Evolutionary conservation across 2,329 filamentous ascomycete species (phyloP), one percentile per base, ranked within the genome.

Genomic region (Diaporthe aspalathi): DNA sequence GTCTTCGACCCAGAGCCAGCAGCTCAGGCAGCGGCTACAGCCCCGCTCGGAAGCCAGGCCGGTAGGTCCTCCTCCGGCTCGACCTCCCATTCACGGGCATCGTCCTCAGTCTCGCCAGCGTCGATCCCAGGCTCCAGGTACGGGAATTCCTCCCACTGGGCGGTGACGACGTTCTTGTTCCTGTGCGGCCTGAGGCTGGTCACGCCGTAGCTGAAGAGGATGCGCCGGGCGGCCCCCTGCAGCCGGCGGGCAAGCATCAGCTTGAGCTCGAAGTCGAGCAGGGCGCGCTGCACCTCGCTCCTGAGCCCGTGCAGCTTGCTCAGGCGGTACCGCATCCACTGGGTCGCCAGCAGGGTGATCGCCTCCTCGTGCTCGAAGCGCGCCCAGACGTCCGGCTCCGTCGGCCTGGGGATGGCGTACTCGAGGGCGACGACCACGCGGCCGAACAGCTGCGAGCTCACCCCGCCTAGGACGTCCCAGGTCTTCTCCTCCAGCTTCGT

Each of bases 321-420:
- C 24, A 73, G 67, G 12, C 71, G 70, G 45, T 73, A 71, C 7
- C 45, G 40, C 32, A 73, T 53, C 71, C 71, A 73, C 24, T 65
- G 29, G n/a, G 56, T 57, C 14, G 68, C 56, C 16, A 65, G 24
- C 17, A 20, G 16, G 47, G 22, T 60, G 35, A 71, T 54, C 35
- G 52, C 35, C 27, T 35, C 45, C 2, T 57, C 32, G 57, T 67
- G 50, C 27, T 57, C 29, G 27, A n/a, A 45, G 20, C 12, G 22
- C 35, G 50, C 56, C 56, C 66, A 73, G n/a, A 57, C 24, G 24
- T 32, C 68, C 22, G 40, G 29, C 40, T 14, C 20, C 20, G 68
- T 22, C 22, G 63, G 56, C 49, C 43, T 32, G 35, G 69, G 71
- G 16, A 73, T 53, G 1, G 56, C 6, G 1, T 17, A 20, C 57